phyloP scores from a whole-genome alignment of 192 early-diverging fungal species.

The Haplosporangium gracile region DNA sequence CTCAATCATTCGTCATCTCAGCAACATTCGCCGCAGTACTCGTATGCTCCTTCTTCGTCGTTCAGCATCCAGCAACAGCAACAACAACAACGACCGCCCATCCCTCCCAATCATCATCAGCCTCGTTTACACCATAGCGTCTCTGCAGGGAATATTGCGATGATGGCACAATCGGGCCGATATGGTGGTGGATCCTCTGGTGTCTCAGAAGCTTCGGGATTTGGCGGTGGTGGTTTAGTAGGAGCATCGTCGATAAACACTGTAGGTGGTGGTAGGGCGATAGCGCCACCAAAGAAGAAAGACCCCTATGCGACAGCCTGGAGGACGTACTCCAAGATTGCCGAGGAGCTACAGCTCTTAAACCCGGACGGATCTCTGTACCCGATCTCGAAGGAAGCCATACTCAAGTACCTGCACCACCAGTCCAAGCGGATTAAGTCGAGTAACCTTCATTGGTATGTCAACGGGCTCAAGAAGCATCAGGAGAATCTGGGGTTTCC shows the following conservation, averaged over 20 bases:
- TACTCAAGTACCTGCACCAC: constrained; percentile 53
- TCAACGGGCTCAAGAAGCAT: constrained; percentile 53
- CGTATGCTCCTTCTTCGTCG: constrained; percentile 7
- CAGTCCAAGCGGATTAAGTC: constrained; percentile 55
- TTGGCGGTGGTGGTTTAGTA: not conserved
- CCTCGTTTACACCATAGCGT: constrained; percentile 48
- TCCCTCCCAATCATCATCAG: constrained; percentile 41
- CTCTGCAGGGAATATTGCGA: constrained; percentile 42
- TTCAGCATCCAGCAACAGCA: constrained; percentile 17
- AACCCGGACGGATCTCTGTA: constrained; percentile 48
- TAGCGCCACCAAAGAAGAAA: constrained; percentile 38
- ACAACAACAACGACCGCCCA: constrained; percentile 43
- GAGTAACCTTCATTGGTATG: constrained; percentile 55
- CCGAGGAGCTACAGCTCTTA: constrained; percentile 36
- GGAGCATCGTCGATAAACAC: not conserved
- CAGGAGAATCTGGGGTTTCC: constrained; percentile 54
- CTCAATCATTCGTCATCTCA: not conserved
- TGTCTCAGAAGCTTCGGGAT: not conserved
- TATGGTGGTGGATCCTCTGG: not conserved
- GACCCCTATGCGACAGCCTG: constrained; percentile 54
- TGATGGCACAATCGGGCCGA: constrained; percentile 19
- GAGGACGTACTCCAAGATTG: constrained; percentile 55
- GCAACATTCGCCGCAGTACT: constrained; percentile 14
- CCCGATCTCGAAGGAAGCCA: constrained; percentile 54
- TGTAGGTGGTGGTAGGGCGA: not conserved